Base-by-base conservation (phyloP, 805 yeast genomes). In the Saccharomycopsis fibuligera region DNA sequence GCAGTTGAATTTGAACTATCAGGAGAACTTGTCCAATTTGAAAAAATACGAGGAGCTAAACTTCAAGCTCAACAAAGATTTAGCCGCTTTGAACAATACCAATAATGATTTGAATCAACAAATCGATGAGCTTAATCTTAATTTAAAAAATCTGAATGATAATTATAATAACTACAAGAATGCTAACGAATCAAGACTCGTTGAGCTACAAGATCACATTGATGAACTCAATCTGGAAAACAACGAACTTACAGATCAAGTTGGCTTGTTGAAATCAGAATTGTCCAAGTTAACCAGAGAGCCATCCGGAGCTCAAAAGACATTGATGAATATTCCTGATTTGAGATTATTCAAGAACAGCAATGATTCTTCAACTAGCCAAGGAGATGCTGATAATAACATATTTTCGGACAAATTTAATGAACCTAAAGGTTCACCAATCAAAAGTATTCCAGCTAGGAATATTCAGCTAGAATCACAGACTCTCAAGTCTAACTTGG, bases 171-270 rank as follows among this genome's bases (percentile, higher is more conserved):
- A 62, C 30, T 63, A 69, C 14, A 70, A 72, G 36, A 50, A 53
- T 1, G 59, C 68, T 17, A 65, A 70, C 30, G 61, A 63, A 12
- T 57, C 60, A 27, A 81, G 81, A 49, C 56, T 78, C 5, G 64
- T 63, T 25, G 78, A 72, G 16, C 64, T 81, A 49, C 78, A 72
- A 56, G 62, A 61, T 3, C 73, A 76, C 41, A 76, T 83, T 41
- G 73, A 72, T 29, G 81, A 76, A 42, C 65, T 84, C 52, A 84
- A 83, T 60, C 83, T 81, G 57, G 89, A 82, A 58, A 83, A 83
- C 62, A 85, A 81, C 54, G 68, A 69, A 21, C 66, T 83, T 47
- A 77, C 73, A 57, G 61, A 67, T 53, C 68, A 72, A 61, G 55
- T 67, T 58, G 5, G 10, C 14, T 47, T 45, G 33, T 27, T 44